Percentiles rank a stretch among this genome's conserved stretches.
These are phyloP conservation scores for Sporothrix dimorphospora DNA, from an alignment of 2,329 filamentous ascomycete genomes.

Conservation along the genomic window DNA sequence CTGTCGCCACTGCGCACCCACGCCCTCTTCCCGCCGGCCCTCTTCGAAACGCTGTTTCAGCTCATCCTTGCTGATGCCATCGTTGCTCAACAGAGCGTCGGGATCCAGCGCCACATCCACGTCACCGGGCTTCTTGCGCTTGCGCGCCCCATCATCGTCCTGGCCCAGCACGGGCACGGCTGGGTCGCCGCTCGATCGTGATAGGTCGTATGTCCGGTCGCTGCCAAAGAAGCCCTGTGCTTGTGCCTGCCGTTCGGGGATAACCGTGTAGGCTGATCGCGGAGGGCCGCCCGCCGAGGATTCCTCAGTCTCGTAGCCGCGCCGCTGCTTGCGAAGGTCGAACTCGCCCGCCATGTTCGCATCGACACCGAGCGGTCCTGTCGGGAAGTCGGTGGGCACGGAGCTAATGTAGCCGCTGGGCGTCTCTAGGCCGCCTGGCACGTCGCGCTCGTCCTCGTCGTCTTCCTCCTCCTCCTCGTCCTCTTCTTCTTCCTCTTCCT, in stretches of 20 bases:
- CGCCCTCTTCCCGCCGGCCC: conserved; percentile 66
- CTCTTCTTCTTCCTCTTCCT: conserved; percentile 63
- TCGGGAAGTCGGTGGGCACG: conserved; percentile 77
- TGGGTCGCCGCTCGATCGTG: conserved; percentile 49
- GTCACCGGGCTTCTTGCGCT: conserved; percentile 95
- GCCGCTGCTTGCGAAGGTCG: conserved; percentile 83
- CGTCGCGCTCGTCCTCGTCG: conserved; percentile 60
- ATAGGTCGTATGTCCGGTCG: conserved; percentile 88
- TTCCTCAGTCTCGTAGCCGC: conserved; percentile 88
- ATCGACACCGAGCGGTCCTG: conserved; percentile 64
- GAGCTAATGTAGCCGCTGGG: conserved; percentile 79
- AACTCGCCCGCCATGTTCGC: conserved; percentile 84
- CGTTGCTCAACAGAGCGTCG: conserved; percentile 73
- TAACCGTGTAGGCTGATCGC: conserved; percentile 82
- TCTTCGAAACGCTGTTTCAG: conserved; percentile 78
- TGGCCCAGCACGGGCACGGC: conserved; percentile 75
- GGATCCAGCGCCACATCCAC: conserved; percentile 90
- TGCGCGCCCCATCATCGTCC: conserved; percentile 72
- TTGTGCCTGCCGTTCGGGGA: conserved; percentile 84
- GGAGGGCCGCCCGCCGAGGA: conserved; percentile 59
- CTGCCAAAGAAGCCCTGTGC: conserved; percentile 95
- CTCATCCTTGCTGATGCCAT: conserved; percentile 83
- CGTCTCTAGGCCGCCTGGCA: conserved; percentile 72
- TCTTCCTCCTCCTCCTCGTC: conserved; percentile 73
- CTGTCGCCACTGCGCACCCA: conserved; percentile 65